Percentiles rank a stretch among this genome's conserved stretches.
phyloP scores from a whole-genome alignment of 768 basidiomycete species.

The Sporobolomyces phaffii region DNA sequence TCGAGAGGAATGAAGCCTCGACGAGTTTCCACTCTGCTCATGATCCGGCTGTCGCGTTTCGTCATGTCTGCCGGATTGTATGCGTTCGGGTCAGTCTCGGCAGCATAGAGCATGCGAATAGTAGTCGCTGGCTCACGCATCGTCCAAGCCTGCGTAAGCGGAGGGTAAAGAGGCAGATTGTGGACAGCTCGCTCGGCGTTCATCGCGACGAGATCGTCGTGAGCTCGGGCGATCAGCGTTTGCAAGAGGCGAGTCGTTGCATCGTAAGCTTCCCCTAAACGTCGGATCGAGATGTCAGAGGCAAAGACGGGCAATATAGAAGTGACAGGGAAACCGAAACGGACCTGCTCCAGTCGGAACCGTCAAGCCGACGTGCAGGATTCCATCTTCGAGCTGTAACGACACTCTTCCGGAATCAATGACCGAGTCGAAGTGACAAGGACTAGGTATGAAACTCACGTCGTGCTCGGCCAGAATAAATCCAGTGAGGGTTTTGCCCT shows the following conservation, averaged over 20 bases:
- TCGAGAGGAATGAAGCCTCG: conserved; percentile 34
- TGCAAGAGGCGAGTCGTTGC: conserved; percentile 25
- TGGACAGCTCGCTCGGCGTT: neutral
- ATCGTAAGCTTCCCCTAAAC: conserved; percentile 29
- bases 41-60: conserved; percentile 36
- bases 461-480: conserved; percentile 32
- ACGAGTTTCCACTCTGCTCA: conserved; percentile 32
- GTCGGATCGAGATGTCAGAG: too few species aligned
- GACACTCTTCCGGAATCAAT: too few species aligned
- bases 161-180: conserved; percentile 5
- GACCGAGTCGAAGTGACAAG: too few species aligned
- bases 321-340: too few species aligned
- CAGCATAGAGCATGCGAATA: neutral
- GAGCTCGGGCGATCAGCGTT: conserved; percentile 17
- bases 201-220: neutral
- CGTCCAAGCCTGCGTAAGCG: conserved; percentile 8
- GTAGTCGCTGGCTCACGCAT: conserved; percentile 13
- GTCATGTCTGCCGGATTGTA: too few species aligned
- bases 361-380: conserved; percentile 11
- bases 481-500: conserved; percentile 20
- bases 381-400: conserved; percentile 13
- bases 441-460: too few species aligned
- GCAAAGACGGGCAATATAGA: too few species aligned
- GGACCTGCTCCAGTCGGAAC: conserved; percentile 28
- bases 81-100: too few species aligned